Evolutionary conservation across 352 stramenopile species (phyloP).

Genomic region (Pythium scleroteichum): DNA sequence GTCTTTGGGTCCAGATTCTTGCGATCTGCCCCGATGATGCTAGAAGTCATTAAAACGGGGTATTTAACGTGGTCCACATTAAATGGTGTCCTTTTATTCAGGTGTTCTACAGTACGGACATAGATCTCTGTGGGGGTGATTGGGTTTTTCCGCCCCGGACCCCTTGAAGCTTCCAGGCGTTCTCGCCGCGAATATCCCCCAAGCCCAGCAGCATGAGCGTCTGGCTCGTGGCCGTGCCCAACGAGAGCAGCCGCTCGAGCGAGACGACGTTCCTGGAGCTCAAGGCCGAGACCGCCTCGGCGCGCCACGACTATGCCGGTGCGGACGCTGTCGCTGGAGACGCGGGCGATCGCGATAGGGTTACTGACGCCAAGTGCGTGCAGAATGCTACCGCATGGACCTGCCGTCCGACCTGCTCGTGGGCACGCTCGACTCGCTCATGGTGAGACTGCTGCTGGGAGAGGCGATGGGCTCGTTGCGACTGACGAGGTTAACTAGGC

Average conservation of each 20-base stretch:
- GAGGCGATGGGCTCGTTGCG: too few relatives aligned
- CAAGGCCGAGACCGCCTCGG: conserved; percentile 82
- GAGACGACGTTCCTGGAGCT: conserved; percentile 86
- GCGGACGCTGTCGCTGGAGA: too few relatives aligned
- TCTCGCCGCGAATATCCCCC: conserved; percentile 13
- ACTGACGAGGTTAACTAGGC: conserved; percentile 35
- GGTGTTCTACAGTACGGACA: background rate
- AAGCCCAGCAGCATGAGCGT: conserved; percentile 36
- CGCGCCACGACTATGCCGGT: conserved; percentile 82
- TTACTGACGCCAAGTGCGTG: conserved; percentile 1
- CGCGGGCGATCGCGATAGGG: conserved; percentile 1
- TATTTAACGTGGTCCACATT: conserved; percentile 3
- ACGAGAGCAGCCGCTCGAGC: conserved; percentile 77
- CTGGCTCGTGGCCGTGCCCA: conserved; percentile 85
- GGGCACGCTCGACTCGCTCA: conserved; percentile 97
- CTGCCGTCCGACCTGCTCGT: conserved; percentile 94
- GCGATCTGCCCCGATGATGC: background rate
- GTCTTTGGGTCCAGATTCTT: background rate
- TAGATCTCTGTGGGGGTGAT: conserved; percentile 16
- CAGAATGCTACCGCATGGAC: conserved; percentile 83
- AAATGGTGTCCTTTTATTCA: background rate
- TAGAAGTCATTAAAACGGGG: conserved; percentile 3
- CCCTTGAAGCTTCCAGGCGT: conserved; percentile 24
- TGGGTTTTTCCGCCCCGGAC: conserved; percentile 3
- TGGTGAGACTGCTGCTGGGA: conserved; percentile 53